Conservation (phyloP, 495 filamentous ascomycete species). For the Penicillium alfredii region DNA sequence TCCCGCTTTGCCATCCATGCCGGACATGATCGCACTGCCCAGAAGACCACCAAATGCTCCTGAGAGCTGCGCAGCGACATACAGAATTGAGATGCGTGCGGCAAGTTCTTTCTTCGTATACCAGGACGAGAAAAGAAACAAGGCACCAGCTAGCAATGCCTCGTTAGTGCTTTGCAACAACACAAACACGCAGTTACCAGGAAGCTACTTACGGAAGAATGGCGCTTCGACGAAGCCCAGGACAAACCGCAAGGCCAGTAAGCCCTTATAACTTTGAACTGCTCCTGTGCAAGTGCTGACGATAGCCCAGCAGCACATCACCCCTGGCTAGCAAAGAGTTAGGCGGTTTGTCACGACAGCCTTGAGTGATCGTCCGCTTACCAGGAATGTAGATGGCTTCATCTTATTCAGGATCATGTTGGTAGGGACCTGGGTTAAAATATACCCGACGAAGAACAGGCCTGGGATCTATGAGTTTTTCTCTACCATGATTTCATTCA, state of each 20-base stretch:
- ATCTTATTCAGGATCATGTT: constrained; percentile 45
- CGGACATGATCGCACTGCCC: constrained; percentile 35
- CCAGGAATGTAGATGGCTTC: constrained; percentile 37
- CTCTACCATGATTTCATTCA: neutral
- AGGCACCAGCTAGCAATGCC: constrained; percentile 9
- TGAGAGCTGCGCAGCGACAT: constrained; percentile 47
- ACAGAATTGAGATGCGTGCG: constrained; percentile 47
- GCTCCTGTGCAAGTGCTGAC: constrained; percentile 37
- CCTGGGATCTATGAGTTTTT: neutral
- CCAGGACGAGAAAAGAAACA: constrained; percentile 45
- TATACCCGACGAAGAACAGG: constrained; percentile 36
- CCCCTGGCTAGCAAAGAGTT: constrained; percentile 24
- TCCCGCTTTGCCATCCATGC: constrained; percentile 26
- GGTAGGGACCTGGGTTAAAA: constrained; percentile 29
- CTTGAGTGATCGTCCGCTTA: constrained; percentile 35
- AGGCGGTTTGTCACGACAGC: no score
- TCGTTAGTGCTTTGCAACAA: neutral
- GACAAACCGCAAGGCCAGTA: constrained; percentile 42
- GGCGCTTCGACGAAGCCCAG: constrained; percentile 37
- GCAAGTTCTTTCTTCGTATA: constrained; percentile 45
- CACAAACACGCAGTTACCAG: neutral
- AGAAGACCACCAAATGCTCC: constrained; percentile 53
- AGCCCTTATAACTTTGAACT: constrained; percentile 35
- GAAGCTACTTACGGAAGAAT: constrained; percentile 22
- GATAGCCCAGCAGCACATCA: constrained; percentile 41